These are phyloP conservation scores for Dorcoceras hygrometricum DNA, from an alignment of 257 asterid species.

Conservation along the genomic window DNA sequence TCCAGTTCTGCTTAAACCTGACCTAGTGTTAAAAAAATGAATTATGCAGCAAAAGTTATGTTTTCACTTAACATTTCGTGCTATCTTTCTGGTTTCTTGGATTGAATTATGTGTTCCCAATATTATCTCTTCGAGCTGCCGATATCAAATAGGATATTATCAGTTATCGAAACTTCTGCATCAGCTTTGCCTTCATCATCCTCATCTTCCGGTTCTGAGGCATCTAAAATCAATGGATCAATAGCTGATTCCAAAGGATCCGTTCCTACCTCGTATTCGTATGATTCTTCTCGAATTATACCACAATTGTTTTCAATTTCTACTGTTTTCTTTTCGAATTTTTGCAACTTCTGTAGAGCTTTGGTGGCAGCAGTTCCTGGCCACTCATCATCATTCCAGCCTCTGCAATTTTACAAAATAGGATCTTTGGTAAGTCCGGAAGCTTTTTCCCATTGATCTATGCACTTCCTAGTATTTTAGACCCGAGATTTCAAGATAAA, in stretches of 20 bases:
- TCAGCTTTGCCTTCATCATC: background rate
- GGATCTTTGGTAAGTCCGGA: background rate
- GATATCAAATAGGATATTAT: background rate
- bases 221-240: background rate
- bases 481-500: background rate
- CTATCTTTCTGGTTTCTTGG: background rate
- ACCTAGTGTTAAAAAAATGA: background rate
- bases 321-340: slow-evolving; percentile 31
- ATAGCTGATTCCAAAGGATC: background rate
- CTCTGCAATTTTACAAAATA: slow-evolving; percentile 33
- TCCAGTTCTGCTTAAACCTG: background rate
- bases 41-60: background rate
- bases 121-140: background rate
- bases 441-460: too few relatives aligned
- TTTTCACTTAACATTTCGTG: background rate
- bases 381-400: slow-evolving; percentile 38
- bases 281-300: slow-evolving; percentile 26
- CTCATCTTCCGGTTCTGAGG: background rate
- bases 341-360: slow-evolving; percentile 54
- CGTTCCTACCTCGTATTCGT: background rate
- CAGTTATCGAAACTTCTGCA: background rate
- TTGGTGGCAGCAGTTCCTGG: slow-evolving; percentile 40
- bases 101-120: background rate
- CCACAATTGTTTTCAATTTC: slow-evolving; percentile 24
- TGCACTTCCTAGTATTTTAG: background rate